A percentile compares a stretch with the other conserved stretches of the same genome.
These are phyloP conservation scores for Tubosaeta brunneosetosa DNA, from an alignment of 768 basidiomycete species.

Conservation along the genomic window DNA sequence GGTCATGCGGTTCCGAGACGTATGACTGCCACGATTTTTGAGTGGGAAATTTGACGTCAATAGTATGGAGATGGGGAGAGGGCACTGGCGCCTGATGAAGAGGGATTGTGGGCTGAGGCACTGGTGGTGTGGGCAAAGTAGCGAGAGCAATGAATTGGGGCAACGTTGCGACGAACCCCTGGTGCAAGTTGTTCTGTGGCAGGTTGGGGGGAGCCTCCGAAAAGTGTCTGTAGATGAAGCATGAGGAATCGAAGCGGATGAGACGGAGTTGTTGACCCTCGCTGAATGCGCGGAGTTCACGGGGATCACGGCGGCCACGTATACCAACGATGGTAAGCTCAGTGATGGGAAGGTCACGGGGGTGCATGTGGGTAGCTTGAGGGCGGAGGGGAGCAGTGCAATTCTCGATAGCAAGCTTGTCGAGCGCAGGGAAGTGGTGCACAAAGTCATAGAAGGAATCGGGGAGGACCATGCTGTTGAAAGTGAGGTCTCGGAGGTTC, in stretches of 20 bases:
- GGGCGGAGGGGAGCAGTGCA: slow-evolving; percentile 29
- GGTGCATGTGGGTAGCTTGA: slow-evolving; percentile 19
- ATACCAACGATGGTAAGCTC: slow-evolving; percentile 38
- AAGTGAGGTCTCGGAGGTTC: slow-evolving; percentile 35
- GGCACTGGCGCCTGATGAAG: slow-evolving; percentile 11
- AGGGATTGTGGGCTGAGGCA: slow-evolving; percentile 2
- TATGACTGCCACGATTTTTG: slow-evolving; percentile 29
- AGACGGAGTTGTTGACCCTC: slow-evolving; percentile 34
- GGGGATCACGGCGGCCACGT: slow-evolving; percentile 25
- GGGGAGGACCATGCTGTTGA: slow-evolving; percentile 36
- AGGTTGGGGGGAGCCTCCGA: slow-evolving; percentile 1
- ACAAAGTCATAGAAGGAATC: slow-evolving; percentile 33
- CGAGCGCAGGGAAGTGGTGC: slow-evolving; percentile 35
- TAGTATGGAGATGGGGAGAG: slow-evolving; percentile 24
- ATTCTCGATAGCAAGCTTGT: slow-evolving; percentile 38
- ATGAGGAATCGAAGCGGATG: slow-evolving; percentile 43
- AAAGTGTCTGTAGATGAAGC: slow-evolving; percentile 34
- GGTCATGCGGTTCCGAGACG: slow-evolving; percentile 25
- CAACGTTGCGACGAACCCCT: slow-evolving; percentile 7
- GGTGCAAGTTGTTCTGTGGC: slow-evolving; percentile 12
- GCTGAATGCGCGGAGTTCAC: slow-evolving; percentile 31
- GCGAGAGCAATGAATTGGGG: slow-evolving; percentile 13
- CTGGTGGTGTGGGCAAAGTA: not conserved
- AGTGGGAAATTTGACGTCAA: slow-evolving; percentile 29
- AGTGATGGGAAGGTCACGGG: slow-evolving; percentile 39